A percentile compares a stretch with the other conserved stretches of the same genome.
These are phyloP conservation scores for Aspergillus sp. DNA, from an alignment of 2,329 filamentous ascomycete genomes.

Conservation along the genomic window DNA sequence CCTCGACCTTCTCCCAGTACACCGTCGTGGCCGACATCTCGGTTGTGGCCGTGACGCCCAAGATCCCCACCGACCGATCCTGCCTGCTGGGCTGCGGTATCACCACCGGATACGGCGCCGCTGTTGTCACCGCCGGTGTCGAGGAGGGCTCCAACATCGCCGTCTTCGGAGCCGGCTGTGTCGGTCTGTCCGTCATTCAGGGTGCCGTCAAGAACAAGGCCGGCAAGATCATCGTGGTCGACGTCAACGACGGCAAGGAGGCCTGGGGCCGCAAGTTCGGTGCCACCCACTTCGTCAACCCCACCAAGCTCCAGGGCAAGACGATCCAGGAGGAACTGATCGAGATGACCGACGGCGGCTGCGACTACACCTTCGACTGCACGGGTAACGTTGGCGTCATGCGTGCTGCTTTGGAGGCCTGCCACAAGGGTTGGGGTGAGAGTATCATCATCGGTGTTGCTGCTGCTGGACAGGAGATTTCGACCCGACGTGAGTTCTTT, in stretches of 20 bases:
- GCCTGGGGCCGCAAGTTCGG: conserved; percentile 92
- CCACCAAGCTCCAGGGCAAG: conserved; percentile 70
- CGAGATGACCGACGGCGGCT: conserved; percentile 96
- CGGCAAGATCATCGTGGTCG: conserved; percentile 61
- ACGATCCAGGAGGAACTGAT: conserved; percentile 88
- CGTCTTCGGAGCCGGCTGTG: conserved; percentile 93
- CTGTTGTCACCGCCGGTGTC: conserved; percentile 86
- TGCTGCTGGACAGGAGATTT: conserved; percentile 92
- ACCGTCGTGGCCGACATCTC: conserved; percentile 98
- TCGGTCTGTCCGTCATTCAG: conserved; percentile 92
- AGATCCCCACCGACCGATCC: conserved; percentile 92
- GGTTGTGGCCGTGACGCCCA: conserved; percentile 85
- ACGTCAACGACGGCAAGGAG: conserved; percentile 87
- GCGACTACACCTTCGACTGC: conserved; percentile 99
- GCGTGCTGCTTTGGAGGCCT: conserved; percentile 92
- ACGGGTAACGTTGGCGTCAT: conserved; percentile 96
- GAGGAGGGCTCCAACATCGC: conserved; percentile 88
- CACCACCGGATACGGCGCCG: conserved; percentile 96
- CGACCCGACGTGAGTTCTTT: conserved; percentile 75
- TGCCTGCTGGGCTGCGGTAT: conserved; percentile 97
- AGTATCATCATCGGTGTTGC: conserved; percentile 98
- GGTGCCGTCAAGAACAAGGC: conserved; percentile 85
- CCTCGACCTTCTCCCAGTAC: conserved; percentile 97
- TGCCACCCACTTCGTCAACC: conserved; percentile 96
- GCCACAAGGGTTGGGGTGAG: conserved; percentile 99